These are phyloP conservation scores for Starmera dryadoides DNA, from an alignment of 805 yeast species.

Conservation along the genomic window DNA sequence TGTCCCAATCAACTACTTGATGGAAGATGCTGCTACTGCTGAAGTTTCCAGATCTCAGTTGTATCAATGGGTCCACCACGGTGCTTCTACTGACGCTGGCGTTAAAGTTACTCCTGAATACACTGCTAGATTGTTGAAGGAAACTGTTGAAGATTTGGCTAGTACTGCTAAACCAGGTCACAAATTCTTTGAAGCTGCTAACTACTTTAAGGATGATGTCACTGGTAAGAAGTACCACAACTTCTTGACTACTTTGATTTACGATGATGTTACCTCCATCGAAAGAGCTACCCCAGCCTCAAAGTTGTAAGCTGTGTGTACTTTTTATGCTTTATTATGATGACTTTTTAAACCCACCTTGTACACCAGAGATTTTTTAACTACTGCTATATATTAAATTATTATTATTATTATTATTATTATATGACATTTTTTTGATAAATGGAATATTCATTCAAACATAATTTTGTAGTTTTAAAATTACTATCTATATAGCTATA, in stretches of 20 bases:
- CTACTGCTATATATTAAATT: too few species aligned
- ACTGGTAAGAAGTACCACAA: slow-evolving; percentile 68
- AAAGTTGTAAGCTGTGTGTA: slow-evolving; percentile 6
- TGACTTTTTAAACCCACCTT: too few species aligned
- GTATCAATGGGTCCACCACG: slow-evolving; percentile 79
- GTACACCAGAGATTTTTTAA: too few species aligned
- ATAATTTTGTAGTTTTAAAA: too few species aligned
- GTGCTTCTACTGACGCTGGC: slow-evolving; percentile 49
- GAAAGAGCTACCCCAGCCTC: slow-evolving; percentile 17
- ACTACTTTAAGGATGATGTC: slow-evolving; percentile 65
- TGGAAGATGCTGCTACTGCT: slow-evolving; percentile 91
- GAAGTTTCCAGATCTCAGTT: slow-evolving; percentile 79
- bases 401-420: too few species aligned
- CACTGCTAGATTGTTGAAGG: slow-evolving; percentile 48
- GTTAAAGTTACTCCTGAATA: slow-evolving; percentile 51
- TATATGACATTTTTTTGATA: too few species aligned
- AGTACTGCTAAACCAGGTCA: slow-evolving; percentile 47
- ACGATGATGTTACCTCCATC: slow-evolving; percentile 60
- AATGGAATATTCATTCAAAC: too few species aligned
- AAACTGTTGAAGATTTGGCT: slow-evolving; percentile 50
- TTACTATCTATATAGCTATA: too few species aligned
- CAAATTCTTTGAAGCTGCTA: slow-evolving; percentile 63
- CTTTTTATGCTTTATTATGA: too few species aligned
- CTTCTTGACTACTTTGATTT: slow-evolving; percentile 68
- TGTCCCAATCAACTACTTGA: slow-evolving; percentile 76